Evolutionary conservation across 768 basidiomycete genomes (phyloP), one percentile per base, ranked within the genome.

Genomic region (Boletus sp.): DNA sequence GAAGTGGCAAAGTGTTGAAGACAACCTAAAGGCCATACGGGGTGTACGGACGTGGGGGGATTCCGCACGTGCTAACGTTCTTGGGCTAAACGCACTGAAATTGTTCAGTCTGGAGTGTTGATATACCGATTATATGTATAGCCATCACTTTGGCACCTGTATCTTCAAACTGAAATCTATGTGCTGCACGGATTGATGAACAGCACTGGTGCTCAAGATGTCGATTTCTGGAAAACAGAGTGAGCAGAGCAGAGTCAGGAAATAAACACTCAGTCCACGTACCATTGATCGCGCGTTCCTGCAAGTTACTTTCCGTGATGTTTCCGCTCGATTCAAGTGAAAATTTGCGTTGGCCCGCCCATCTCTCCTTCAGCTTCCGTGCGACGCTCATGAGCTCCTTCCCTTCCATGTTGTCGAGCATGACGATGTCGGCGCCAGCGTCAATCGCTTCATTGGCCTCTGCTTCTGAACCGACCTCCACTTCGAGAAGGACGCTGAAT

Each of bases 161-260:
- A 98, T 88, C 82, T 98, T 98, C 66, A 99, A 79, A 66, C 94
- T 97, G 72, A 95, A 99, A 71, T 98, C 97, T 59, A 98, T 87
- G 67, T 97, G 94, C 62, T 85, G 92, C 28, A 92, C 92, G 2
- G 90, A 92, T 72, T 98, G 92, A 64, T 95, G 94, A 28, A 94
- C 90, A 9, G 79, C 83, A 58, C 92, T 94, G 41, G 93, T 94
- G 75, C 94, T 90, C 72, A 97, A 65, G 66, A 98, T 95, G 71
- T 99, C 97, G 64, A 99, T 88, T 67, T 94, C 95, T 95, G 72
- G 18, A 33, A 45, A 33, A 44, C 32, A 14, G n/a, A 35, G 35
- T 62, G 37, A 66, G 60, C 20, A n/a, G 8, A 33, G 24, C 17
- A 24, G 7, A 35, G 15, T 32, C 28, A 15, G 15, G 29, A 40